Conservation (phyloP, 2,329 filamentous ascomycete genomes). For the Diaporthe velutina region DNA sequence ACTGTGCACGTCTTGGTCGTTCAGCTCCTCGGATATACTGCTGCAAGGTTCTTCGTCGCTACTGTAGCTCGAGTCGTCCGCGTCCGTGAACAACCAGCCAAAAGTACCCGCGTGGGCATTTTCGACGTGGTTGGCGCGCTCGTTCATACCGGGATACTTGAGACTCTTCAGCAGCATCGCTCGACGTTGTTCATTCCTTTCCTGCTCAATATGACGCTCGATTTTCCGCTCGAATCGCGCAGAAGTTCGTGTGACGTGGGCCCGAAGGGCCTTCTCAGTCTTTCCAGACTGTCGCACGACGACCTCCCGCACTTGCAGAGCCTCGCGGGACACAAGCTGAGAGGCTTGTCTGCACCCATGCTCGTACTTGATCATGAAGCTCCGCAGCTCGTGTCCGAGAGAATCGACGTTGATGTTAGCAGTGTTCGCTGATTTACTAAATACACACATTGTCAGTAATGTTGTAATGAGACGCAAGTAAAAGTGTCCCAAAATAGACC, state of each 20-base stretch:
- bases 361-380: neutral
- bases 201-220: accelerated
- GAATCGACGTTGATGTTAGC: neutral
- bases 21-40: neutral
- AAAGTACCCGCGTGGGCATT: neutral
- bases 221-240: neutral
- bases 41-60: neutral
- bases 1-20: neutral
- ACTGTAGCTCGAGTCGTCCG: neutral
- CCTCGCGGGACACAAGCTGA: neutral
- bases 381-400: neutral
- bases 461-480: neutral
- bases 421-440: neutral
- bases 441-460: neutral
- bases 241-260: neutral
- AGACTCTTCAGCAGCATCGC: neutral
- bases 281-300: neutral
- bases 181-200: accelerated
- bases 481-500: neutral
- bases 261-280: neutral
- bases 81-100: neutral
- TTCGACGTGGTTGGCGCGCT: neutral
- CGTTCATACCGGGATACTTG: neutral
- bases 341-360: accelerated
- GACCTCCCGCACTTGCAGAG: neutral